phyloP scores from a whole-genome alignment of 2,329 filamentous ascomycete genomes.

The Aspergillus novoparasiticus region DNA sequence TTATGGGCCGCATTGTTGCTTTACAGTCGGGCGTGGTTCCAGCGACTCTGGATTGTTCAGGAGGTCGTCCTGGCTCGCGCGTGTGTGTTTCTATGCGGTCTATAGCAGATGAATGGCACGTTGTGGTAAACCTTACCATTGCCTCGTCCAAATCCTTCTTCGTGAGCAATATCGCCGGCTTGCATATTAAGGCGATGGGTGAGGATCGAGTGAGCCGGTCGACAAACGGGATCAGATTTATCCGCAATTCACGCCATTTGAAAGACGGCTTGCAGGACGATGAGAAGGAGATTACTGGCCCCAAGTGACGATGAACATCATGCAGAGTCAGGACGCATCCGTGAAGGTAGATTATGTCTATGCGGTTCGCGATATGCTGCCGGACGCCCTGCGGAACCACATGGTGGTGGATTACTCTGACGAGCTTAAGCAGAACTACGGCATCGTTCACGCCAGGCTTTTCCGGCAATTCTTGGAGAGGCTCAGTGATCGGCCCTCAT shows the following conservation, averaged over 20 bases:
- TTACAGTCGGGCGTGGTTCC: background rate
- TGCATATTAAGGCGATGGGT: background rate
- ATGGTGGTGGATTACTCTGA: background rate
- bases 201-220: background rate
- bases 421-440: background rate
- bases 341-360: background rate
- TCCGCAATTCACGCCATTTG: background rate
- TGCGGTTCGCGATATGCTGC: background rate
- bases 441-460: background rate
- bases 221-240: background rate
- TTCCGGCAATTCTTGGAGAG: background rate
- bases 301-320: background rate
- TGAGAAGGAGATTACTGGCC: background rate
- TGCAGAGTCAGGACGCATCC: background rate
- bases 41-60: slow-evolving; percentile 2
- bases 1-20: background rate
- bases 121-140: background rate
- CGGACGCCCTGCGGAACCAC: background rate
- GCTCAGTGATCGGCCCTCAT: background rate
- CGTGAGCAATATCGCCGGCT: background rate
- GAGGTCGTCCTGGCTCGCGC: background rate
- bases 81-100: background rate
- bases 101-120: background rate
- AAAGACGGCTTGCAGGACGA: background rate
- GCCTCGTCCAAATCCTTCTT: background rate